Evolutionary conservation across 352 stramenopile species (phyloP).

Genomic region (Pythium volutum): DNA sequence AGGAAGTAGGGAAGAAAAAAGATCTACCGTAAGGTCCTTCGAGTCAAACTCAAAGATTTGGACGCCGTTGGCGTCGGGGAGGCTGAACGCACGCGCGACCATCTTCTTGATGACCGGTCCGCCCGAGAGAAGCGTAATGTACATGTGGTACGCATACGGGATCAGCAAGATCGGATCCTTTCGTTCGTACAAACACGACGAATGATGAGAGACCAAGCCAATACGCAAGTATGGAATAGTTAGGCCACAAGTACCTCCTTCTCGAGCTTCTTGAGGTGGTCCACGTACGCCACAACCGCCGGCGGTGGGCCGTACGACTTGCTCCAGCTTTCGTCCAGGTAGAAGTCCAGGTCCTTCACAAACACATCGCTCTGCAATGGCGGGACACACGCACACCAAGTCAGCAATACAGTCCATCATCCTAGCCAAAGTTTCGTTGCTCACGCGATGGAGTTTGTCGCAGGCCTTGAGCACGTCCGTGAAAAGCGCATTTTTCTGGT

Average conservation of each 20-base stretch:
- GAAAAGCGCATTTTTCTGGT: conserved; percentile 46
- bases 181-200: not conserved
- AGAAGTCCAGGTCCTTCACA: conserved; percentile 58
- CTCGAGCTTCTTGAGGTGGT: conserved; percentile 49
- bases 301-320: conserved; percentile 48
- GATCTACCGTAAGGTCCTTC: conserved; percentile 42
- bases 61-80: conserved; percentile 39
- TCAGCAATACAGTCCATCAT: not conserved
- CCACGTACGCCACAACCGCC: conserved; percentile 53
- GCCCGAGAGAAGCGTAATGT: conserved; percentile 60
- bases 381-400: not conserved
- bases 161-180: conserved; percentile 54
- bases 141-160: conserved; percentile 75
- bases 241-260: conserved; percentile 36
- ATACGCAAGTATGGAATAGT: not conserved
- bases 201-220: not conserved
- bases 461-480: conserved; percentile 40
- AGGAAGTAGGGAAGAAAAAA: not conserved
- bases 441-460: conserved; percentile 41
- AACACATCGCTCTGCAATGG: conserved; percentile 47
- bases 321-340: conserved; percentile 57
- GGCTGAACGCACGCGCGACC: conserved; percentile 55
- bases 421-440: not conserved
- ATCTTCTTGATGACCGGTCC: conserved; percentile 65
- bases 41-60: conserved; percentile 50